These are phyloP conservation scores for Coccomyxa sp. DNA, from an alignment of 139 green algal genomes.

Conservation along the genomic window DNA sequence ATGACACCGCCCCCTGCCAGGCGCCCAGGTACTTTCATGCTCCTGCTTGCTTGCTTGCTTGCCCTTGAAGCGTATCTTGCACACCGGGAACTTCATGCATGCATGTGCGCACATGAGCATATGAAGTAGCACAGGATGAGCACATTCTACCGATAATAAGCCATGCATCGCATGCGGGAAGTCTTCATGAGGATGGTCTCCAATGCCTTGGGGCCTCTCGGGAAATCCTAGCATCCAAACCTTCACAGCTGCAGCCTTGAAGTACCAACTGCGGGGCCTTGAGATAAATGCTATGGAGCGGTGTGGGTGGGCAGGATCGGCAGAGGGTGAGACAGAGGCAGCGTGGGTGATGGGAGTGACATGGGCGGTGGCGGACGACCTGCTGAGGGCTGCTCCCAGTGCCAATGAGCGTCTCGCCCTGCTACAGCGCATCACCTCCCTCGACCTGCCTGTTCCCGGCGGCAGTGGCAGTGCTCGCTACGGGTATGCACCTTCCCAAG, in stretches of 20 bases:
- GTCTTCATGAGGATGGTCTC: background rate
- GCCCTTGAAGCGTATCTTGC: background rate
- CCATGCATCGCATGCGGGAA: background rate
- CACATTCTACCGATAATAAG: background rate
- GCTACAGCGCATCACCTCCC: background rate
- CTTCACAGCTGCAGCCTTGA: too few relatives aligned
- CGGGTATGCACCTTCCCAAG: background rate
- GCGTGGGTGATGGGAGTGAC: background rate
- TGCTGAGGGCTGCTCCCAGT: background rate
- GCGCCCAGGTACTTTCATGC: background rate
- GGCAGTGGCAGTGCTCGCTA: background rate
- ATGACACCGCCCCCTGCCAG: background rate
- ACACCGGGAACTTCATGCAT: background rate
- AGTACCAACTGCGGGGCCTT: too few relatives aligned
- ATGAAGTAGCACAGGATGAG: background rate
- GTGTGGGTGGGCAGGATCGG: background rate
- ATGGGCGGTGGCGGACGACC: background rate
- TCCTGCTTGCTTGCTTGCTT: background rate
- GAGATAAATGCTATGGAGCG: background rate
- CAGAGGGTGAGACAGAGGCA: background rate
- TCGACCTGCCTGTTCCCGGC: background rate
- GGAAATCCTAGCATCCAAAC: background rate
- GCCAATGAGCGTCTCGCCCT: background rate
- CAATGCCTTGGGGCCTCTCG: background rate
- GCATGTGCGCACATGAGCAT: background rate